Conservation (phyloP, 768 basidiomycete species). For the Mycena venus region DNA sequence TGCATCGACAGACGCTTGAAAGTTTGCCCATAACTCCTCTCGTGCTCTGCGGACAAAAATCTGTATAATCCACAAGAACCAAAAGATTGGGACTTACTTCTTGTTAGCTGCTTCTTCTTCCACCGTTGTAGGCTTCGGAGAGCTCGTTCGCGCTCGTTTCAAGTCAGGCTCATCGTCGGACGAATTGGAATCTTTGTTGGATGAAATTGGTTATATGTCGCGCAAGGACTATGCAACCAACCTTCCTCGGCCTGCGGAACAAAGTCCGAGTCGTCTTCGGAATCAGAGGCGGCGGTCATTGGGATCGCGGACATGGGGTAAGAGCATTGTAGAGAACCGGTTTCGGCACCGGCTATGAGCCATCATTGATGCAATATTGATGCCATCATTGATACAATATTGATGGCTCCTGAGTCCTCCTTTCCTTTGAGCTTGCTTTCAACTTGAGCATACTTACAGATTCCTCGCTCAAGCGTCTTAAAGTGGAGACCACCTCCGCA, state of each 20-base stretch:
- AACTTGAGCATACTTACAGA: no score
- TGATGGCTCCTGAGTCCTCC: no score
- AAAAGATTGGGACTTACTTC: conserved; percentile 49
- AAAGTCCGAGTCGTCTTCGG: conserved; percentile 81
- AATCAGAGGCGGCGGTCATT: conserved; percentile 57
- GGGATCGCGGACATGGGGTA: conserved; percentile 21
- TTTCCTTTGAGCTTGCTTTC: no score
- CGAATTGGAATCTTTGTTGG: conserved; percentile 50
- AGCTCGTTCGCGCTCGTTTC: conserved; percentile 49
- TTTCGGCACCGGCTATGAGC: neutral
- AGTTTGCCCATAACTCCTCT: conserved; percentile 75
- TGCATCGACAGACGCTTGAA: conserved; percentile 71
- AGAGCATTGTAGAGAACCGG: neutral
- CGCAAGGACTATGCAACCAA: conserved; percentile 25
- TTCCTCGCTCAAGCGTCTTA: no score
- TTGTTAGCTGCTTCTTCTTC: conserved; percentile 59
- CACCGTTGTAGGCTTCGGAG: conserved; percentile 40
- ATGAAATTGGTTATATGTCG: neutral
- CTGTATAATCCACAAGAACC: conserved; percentile 2
- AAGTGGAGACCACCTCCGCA: no score
- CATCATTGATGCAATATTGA: no score
- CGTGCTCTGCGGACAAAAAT: conserved; percentile 60
- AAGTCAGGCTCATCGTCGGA: conserved; percentile 53
- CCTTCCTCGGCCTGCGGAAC: conserved; percentile 64
- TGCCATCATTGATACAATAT: no score